phyloP scores from a whole-genome alignment of 306 rosid genomes.

The Echinosophora koreensis region DNA sequence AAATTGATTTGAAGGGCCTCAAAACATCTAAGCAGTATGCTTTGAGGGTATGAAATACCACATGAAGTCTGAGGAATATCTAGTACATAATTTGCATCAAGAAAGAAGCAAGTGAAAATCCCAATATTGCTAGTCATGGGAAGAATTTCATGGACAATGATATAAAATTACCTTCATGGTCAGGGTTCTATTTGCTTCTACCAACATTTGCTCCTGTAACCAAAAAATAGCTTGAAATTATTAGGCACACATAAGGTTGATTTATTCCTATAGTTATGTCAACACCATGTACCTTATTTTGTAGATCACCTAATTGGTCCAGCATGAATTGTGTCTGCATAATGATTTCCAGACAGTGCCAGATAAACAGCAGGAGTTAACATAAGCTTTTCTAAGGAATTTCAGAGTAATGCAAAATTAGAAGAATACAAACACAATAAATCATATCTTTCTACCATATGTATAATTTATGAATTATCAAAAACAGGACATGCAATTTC shows the following conservation, averaged over 20 bases:
- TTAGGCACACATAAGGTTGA: constrained; percentile 24
- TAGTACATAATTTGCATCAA: neutral
- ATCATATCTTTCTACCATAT: neutral
- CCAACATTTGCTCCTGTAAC: constrained; percentile 79
- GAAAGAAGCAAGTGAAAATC: neutral
- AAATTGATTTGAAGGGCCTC: neutral
- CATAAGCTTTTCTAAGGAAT: neutral
- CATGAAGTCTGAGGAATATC: neutral
- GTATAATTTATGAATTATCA: too few species aligned
- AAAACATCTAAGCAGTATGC: neutral
- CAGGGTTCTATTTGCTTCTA: constrained; percentile 85
- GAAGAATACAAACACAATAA: too few species aligned
- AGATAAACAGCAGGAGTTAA: neutral
- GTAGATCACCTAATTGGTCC: constrained; percentile 93
- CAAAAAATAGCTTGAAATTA: constrained; percentile 22
- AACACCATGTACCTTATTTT: constrained; percentile 69
- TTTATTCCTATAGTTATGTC: neutral
- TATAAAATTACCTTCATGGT: constrained; percentile 64
- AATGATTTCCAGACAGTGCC: constrained; percentile 26
- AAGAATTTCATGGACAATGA: neutral
- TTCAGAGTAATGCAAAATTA: neutral
- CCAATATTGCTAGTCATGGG: neutral
- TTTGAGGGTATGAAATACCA: neutral
- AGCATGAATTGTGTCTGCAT: constrained; percentile 95
- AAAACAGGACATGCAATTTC: too few species aligned